Percentiles rank a stretch among this genome's conserved stretches.
Conservation (phyloP, 1,284 basidiomycete species). For the Leccinum pachyderme region DNA sequence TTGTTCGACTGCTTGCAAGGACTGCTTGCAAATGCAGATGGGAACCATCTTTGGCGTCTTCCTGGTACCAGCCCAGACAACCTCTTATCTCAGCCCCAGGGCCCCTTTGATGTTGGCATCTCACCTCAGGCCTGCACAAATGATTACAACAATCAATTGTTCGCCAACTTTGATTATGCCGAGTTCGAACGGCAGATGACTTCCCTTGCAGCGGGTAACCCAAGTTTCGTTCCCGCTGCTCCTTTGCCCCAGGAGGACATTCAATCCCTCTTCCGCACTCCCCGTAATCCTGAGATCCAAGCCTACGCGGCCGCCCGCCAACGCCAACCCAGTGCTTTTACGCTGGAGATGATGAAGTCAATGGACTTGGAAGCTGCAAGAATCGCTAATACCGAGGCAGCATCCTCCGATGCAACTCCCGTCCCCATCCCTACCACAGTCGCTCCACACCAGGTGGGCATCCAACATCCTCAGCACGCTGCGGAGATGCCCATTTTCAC, state of each 20-base stretch:
- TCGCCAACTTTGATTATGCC: conserved; percentile 12
- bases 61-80: conserved; percentile 29
- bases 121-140: conserved; percentile 4
- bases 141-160: conserved; percentile 14
- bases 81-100: conserved; percentile 32
- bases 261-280: conserved; percentile 15
- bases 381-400: conserved; percentile 5
- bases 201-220: neutral
- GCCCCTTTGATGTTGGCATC: conserved; percentile 36
- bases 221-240: neutral
- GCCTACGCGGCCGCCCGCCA: conserved; percentile 13
- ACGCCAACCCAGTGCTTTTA: conserved; percentile 23
- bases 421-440: conserved; percentile 7
- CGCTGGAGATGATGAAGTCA: conserved; percentile 30
- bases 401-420: neutral
- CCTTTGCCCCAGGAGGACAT: conserved; percentile 11
- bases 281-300: conserved; percentile 13
- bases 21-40: conserved; percentile 22
- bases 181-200: conserved; percentile 6
- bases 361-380: conserved; percentile 29
- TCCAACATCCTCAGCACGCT: conserved; percentile 8
- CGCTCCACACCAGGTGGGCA: conserved; percentile 21
- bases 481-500: conserved; percentile 26
- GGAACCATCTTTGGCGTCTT: conserved; percentile 36
- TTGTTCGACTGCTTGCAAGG: conserved; percentile 20